Evolutionary conservation across 495 filamentous ascomycete genomes (phyloP).

Genomic region (Ramalina peruviana): DNA sequence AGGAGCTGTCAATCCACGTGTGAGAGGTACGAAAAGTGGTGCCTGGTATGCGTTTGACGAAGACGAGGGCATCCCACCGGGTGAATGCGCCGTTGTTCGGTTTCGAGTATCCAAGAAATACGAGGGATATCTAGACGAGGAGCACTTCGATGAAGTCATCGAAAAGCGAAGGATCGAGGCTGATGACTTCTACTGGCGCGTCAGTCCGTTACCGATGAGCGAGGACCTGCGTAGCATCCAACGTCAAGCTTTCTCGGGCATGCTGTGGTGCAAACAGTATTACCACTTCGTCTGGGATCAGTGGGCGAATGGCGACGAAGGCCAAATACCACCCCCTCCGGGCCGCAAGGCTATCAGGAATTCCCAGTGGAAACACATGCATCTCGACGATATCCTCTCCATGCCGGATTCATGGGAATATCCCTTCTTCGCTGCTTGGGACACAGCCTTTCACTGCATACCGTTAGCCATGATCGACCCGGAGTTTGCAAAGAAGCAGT

Average conservation of each 20-base stretch:
- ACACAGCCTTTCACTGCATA: constrained; percentile 92
- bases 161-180: constrained; percentile 75
- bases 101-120: constrained; percentile 69
- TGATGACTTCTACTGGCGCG: constrained; percentile 87
- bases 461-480: constrained; percentile 93
- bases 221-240: constrained; percentile 94
- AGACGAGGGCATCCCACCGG: constrained; percentile 68
- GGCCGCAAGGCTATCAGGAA: constrained; percentile 73
- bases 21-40: constrained; percentile 73
- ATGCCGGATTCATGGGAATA: constrained; percentile 99
- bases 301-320: constrained; percentile 74
- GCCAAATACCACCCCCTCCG: constrained; percentile 50
- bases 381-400: constrained; percentile 85
- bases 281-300: constrained; percentile 96
- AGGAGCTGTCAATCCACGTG: constrained; percentile 63
- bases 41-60: constrained; percentile 91
- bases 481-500: constrained; percentile 93
- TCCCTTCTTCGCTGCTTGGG: constrained; percentile 96
- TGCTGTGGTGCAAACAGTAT: constrained; percentile 97
- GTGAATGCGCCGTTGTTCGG: constrained; percentile 88
- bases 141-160: constrained; percentile 80
- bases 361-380: constrained; percentile 78
- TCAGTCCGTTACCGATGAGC: constrained; percentile 86
- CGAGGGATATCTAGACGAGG: constrained; percentile 74
- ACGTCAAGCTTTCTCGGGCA: constrained; percentile 81